Evolutionary conservation across 495 filamentous ascomycete species (phyloP).

Genomic region (Penicillium longicatenatum): DNA sequence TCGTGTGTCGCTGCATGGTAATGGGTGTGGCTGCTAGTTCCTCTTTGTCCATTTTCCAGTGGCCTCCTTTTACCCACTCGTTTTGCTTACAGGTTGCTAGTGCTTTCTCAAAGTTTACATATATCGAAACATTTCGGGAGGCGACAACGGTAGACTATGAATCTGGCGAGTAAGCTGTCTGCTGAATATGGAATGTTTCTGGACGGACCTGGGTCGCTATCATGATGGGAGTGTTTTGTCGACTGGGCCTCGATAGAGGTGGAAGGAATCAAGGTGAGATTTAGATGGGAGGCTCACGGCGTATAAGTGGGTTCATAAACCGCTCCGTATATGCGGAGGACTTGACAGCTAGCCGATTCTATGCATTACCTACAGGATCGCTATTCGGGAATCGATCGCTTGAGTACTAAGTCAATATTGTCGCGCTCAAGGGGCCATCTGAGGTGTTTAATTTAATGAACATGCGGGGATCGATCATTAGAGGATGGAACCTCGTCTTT

Average conservation of each 20-base stretch:
- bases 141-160: constrained; percentile 3
- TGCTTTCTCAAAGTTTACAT: neutral
- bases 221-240: neutral
- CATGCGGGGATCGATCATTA: too few species aligned
- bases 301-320: too few species aligned
- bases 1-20: constrained; percentile 14
- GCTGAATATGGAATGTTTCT: neutral
- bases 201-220: neutral
- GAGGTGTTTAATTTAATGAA: too few species aligned
- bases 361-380: too few species aligned
- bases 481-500: too few species aligned
- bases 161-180: constrained; percentile 1
- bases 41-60: constrained; percentile 13
- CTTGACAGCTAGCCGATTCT: too few species aligned
- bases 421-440: too few species aligned
- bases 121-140: constrained; percentile 4
- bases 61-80: constrained; percentile 13
- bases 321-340: too few species aligned
- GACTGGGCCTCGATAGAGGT: too few species aligned
- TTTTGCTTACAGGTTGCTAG: neutral
- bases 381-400: too few species aligned
- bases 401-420: too few species aligned
- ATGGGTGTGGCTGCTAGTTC: constrained; percentile 14
- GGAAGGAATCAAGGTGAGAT: neutral
- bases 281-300: too few species aligned